A percentile compares a stretch with the other conserved stretches of the same genome.
Evolutionary conservation across 2,329 filamentous ascomycete genomes (phyloP).

Genomic region (Cercospora sesami): DNA sequence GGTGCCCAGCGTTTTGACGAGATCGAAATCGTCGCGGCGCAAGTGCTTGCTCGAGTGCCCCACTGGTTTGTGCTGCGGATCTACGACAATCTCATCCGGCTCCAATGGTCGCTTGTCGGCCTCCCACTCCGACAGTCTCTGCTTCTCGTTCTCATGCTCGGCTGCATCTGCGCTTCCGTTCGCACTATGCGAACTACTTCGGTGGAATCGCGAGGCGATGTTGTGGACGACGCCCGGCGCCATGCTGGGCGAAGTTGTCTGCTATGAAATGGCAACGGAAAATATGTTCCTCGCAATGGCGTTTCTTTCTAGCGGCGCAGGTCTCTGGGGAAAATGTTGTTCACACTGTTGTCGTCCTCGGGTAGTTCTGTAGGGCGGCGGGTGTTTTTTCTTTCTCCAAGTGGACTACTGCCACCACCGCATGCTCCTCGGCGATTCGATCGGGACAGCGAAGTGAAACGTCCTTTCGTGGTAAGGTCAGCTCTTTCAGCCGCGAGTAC

Average conservation of each 20-base stretch:
- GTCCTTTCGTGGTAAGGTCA: background rate
- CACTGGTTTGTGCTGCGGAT: constrained; percentile 48
- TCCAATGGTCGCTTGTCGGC: constrained; percentile 47
- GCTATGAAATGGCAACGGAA: background rate
- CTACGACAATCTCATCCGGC: constrained; percentile 45
- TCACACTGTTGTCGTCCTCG: background rate
- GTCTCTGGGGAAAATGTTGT: background rate
- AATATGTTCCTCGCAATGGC: background rate
- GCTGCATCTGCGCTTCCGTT: constrained; percentile 25
- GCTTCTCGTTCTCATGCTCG: constrained; percentile 51
- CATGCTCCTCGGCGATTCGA: constrained; percentile 16
- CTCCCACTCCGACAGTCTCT: constrained; percentile 49
- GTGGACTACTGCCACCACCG: constrained; percentile 1
- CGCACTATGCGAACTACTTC: constrained; percentile 34
- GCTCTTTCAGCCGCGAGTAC: constrained; percentile 10
- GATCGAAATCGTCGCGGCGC: constrained; percentile 63
- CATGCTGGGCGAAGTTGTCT: constrained; percentile 26
- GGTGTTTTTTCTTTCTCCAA: background rate
- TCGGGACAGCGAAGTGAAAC: background rate
- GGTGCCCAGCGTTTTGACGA: constrained; percentile 74
- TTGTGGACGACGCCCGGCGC: constrained; percentile 39
- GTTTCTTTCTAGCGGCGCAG: background rate
- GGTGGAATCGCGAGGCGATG: constrained; percentile 40
- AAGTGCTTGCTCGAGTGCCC: constrained; percentile 51
- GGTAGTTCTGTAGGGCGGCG: background rate